These are phyloP conservation scores for Aspergillus eucalypticola DNA, from an alignment of 2,329 filamentous ascomycete genomes.

Conservation along the genomic window DNA sequence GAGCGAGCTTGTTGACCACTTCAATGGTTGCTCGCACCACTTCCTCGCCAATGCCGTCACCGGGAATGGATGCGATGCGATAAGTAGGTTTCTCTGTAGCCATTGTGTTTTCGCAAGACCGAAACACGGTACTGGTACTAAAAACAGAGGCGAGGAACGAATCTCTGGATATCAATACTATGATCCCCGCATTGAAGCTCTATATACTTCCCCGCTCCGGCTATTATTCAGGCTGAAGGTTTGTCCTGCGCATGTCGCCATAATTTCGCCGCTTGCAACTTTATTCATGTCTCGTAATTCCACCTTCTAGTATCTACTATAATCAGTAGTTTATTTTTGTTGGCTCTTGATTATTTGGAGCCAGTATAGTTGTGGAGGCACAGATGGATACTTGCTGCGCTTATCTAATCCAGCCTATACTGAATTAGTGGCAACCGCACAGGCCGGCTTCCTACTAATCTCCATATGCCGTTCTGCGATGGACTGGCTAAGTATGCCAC, in stretches of 20 bases:
- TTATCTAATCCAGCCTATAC: too few species aligned
- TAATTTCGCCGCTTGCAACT: not conserved
- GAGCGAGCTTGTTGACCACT: constrained; percentile 49
- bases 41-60: constrained; percentile 65
- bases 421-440: too few species aligned
- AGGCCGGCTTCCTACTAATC: too few species aligned
- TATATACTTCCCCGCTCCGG: not conserved
- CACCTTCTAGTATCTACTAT: too few species aligned
- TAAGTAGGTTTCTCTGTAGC: constrained; percentile 32
- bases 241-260: not conserved
- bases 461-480: too few species aligned
- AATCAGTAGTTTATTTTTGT: too few species aligned
- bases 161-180: not conserved
- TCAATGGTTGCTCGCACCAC: constrained; percentile 59
- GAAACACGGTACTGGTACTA: not conserved
- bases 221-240: constrained; percentile 8
- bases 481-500: too few species aligned
- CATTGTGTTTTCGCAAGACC: not conserved
- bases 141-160: too few species aligned
- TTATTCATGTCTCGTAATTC: not conserved
- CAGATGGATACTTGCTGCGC: too few species aligned
- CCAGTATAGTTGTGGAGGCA: too few species aligned
- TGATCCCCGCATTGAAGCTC: not conserved
- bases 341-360: too few species aligned
- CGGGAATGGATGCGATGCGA: constrained; percentile 60